Evolutionary conservation across 2,329 filamentous ascomycete genomes (phyloP), one percentile per base, ranked within the genome.

Genomic region (Ceratocystis cubensis): DNA sequence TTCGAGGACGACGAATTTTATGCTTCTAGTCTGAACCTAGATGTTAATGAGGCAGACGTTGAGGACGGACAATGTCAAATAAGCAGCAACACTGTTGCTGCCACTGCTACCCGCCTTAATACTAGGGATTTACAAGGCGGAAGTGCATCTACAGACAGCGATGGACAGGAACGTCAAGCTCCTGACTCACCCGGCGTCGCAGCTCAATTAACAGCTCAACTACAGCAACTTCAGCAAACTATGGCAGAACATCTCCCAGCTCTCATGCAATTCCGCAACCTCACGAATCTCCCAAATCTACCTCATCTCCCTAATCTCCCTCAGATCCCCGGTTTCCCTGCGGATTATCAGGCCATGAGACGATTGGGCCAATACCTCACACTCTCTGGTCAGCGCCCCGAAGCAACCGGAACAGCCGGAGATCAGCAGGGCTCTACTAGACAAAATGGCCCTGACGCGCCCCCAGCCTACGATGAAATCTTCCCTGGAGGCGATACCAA

Each of bases 381-480:
- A 41, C 41, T 91, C 70, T 87, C 88, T n/a, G 82, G 86, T 69
- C 83, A 78, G 44, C 78, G 81, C 62, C 81, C 84, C 4, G 81
- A 76, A 22, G 78, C 80, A 1, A 75, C 79, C 4, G 75, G 72
- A 17, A 75, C 76, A 37, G 73, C 75, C 28, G 48, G 20, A 63
- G 59, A 5, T 28, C 61, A 63, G 8, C 22, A 57, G 4, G 28
- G 44, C n/a, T 13, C 8, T 22, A 30, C 57, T 61, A 15, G 13
- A 3, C 64, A 61, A 48, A 22, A n/a, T 10, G 20, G 37, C 15
- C 15, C 48, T 64, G 77, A 79, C 3, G 79, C 82, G 41, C 88
- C 88, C 7, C 89, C 89, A 8, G 83, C 89, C 0, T 94, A 94
- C 70, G 86, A 91, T 65, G 89, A 92, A 61, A 83, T 94, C 33